Evolutionary conservation across 345 rosid genomes (phyloP).

Genomic region (Trapa incisa): DNA sequence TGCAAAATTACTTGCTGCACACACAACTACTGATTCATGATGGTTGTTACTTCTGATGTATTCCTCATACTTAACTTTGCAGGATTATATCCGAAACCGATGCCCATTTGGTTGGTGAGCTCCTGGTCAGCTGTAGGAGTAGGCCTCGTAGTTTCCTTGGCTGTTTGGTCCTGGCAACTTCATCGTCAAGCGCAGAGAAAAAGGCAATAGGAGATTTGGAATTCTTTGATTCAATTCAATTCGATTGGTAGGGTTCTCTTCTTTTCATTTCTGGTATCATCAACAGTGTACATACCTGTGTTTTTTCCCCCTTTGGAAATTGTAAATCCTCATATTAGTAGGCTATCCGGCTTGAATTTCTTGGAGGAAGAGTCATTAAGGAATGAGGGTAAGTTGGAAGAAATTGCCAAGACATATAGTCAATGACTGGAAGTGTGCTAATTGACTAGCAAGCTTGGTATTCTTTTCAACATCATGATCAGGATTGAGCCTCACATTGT

Average conservation of each 20-base stretch:
- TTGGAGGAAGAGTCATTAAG: neutral
- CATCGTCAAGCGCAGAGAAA: constrained; percentile 49
- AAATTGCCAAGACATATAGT: neutral
- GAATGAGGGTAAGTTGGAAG: neutral
- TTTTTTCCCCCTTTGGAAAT: constrained; percentile 9
- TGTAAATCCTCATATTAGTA: constrained; percentile 30
- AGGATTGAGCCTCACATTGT: no score
- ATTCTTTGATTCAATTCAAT: constrained; percentile 26
- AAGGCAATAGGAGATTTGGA: constrained; percentile 33
- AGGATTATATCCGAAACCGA: constrained; percentile 80
- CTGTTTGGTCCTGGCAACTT: constrained; percentile 71
- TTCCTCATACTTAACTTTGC: neutral
- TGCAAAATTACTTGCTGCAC: neutral
- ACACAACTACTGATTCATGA: neutral
- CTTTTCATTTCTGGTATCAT: neutral
- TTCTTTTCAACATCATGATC: no score
- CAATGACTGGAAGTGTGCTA: neutral
- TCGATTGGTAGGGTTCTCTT: neutral
- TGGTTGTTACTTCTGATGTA: neutral
- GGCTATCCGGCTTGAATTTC: neutral
- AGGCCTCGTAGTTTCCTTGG: constrained; percentile 43
- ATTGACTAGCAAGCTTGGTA: neutral
- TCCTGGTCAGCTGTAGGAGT: constrained; percentile 65
- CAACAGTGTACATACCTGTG: constrained; percentile 26
- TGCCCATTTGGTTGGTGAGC: constrained; percentile 63